A percentile compares a stretch with the other conserved stretches of the same genome.
phyloP scores from a whole-genome alignment of 2,329 filamentous ascomycete species.

The Dactylellina sp. region DNA sequence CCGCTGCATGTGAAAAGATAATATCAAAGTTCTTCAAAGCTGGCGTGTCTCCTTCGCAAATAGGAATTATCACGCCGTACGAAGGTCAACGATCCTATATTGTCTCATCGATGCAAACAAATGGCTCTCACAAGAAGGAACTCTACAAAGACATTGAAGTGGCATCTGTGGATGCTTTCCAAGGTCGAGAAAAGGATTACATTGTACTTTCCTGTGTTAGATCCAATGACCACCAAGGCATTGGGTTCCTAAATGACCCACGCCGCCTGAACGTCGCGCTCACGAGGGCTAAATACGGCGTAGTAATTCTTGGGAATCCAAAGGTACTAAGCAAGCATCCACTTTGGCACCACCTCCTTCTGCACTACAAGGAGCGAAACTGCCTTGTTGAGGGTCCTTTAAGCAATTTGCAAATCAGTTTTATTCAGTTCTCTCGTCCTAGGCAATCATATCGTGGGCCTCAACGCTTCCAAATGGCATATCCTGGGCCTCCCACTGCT shows the following conservation, averaged over 20 bases:
- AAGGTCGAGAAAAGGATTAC: constrained; percentile 98
- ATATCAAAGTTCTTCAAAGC: constrained; percentile 99
- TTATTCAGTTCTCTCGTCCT: constrained; percentile 93
- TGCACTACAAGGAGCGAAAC: constrained; percentile 96
- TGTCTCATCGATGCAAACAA: constrained; percentile 99
- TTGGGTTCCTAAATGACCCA: constrained; percentile 97
- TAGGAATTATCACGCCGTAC: constrained; percentile 98
- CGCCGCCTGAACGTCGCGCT: constrained; percentile 96
- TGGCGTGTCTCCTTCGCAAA: constrained; percentile 90
- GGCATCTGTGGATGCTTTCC: constrained; percentile 97
- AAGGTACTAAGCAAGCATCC: constrained; percentile 98
- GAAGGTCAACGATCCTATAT: constrained; percentile 98
- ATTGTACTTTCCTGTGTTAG: constrained; percentile 97
- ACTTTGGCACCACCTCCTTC: constrained; percentile 92
- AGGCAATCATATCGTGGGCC: constrained; percentile 91
- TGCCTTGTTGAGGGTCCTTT: constrained; percentile 95
- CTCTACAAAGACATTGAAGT: constrained; percentile 99
- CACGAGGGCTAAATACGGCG: constrained; percentile 94
- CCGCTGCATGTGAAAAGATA: constrained; percentile 97
- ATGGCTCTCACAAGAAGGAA: constrained; percentile 97
- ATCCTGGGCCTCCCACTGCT: constrained; percentile 68
- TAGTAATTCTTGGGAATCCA: constrained; percentile 96
- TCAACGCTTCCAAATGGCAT: constrained; percentile 85
- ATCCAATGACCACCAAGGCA: constrained; percentile 98
- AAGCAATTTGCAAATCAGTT: constrained; percentile 92